Percentiles rank a stretch among this genome's conserved stretches.
phyloP scores from a whole-genome alignment of 768 basidiomycete genomes.

The Xerocomellus chrysenteron region DNA sequence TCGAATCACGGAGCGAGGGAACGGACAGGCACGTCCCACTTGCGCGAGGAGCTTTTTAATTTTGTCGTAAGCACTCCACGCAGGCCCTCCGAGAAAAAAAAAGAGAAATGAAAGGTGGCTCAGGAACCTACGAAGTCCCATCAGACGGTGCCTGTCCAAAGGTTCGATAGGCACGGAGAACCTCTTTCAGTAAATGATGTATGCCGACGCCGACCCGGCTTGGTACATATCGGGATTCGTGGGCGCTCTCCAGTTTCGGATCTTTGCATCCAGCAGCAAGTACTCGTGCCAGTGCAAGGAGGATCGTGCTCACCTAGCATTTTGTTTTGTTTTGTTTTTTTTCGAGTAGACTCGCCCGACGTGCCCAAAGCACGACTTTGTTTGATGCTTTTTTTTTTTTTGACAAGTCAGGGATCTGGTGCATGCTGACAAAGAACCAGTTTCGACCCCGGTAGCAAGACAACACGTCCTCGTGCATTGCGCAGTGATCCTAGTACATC shows the following conservation, averaged over 20 bases:
- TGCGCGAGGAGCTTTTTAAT: background rate
- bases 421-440: background rate
- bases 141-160: slow-evolving; percentile 4
- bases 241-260: background rate
- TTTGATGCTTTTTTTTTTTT: background rate
- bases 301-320: background rate
- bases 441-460: background rate
- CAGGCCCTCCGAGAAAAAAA: background rate
- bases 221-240: background rate
- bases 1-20: background rate
- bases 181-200: background rate
- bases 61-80: background rate
- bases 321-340: too few species aligned
- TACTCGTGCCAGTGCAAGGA: background rate
- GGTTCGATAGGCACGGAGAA: background rate
- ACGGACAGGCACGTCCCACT: background rate
- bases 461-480: background rate
- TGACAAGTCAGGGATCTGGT: background rate
- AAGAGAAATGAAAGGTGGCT: background rate
- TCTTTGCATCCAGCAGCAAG: background rate
- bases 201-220: background rate
- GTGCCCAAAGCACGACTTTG: too few species aligned
- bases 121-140: background rate
- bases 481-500: background rate
- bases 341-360: background rate